Base-by-base conservation (phyloP, 2,329 filamentous ascomycete species). In the Talaromyces funiculosus region DNA sequence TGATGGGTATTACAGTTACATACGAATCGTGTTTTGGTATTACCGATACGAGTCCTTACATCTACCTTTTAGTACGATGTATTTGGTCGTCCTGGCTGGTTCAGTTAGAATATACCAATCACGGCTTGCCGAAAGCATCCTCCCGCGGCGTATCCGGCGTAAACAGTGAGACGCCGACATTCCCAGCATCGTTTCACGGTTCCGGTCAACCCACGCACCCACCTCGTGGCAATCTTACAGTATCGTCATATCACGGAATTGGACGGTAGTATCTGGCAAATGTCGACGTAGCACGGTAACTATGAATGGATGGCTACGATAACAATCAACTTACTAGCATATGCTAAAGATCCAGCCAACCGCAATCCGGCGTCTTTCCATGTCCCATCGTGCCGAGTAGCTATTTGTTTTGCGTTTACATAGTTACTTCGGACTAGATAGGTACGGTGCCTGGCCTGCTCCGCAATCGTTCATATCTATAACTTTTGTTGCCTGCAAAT, bases 201-300 rank as follows among this genome's bases (percentile, higher is more conserved):
- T 53, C 20, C 20, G 12, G 51, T 33, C 16, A 31, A n/a, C 26
- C 14, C 18, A 12, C 26, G 12, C 8, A 18, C 16, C n/a, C 47
- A 35, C 51, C 51, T 38, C 31, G 51, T 38, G 33, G 51, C 51
- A 54, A 38, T 37, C 51, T 37, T 54, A 54, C 51, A 29, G 20
- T 26, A 40, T 54, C n/a, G 35, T 54, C 33, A 54, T 54, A 54
- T 35, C 18, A 37, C 49, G 49, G 37, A 54, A 18, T 29, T 40
- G 31, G 22, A 54, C 33, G 33, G 51, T 40, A 54, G 51, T 54
- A 54, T 54, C 51, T 40, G 35, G 35, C 35, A 26, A 54, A 40
- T 54, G 35, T 54, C 51, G 51, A 38, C 35, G 51, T 54, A 54
- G 51, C 51, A 54, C 51, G 31, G 51, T 40, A 40, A 35, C 51